Base-by-base conservation (phyloP, 2,329 filamentous ascomycete genomes). In the Dactylellina cionopaga region DNA sequence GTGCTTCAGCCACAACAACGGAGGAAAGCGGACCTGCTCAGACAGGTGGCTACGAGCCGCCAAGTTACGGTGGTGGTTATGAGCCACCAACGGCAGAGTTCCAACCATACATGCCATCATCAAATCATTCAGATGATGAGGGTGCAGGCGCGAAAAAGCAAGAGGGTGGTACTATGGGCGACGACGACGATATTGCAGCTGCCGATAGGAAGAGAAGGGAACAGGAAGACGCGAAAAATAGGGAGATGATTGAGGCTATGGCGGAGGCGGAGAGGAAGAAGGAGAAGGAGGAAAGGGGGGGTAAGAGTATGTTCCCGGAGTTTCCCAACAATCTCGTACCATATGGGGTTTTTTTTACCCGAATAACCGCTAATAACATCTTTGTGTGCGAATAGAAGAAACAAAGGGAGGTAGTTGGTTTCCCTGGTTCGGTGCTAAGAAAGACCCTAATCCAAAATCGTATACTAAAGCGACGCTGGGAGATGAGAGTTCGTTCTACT, bases 401-500 rank as follows among this genome's bases (percentile, higher is more conserved):
- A 31, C 25, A 22, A 51, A 43, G 29, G 33, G 24, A 17, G 55
- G 81, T 29, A 89, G 90, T 27, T 96, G 93, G 88, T 90, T 96
- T 65, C 86, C 87, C 54, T 97, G 93, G 92, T 96, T 96, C 74
- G 90, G 90, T 77, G 81, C 74, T 86, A 88, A 77, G 89, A 90
- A 79, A 86, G 90, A 76, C 80, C 84, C 81, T 2, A 82, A 81
- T n/a, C 81, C 80, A 25, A 87, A n/a, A 91, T 97, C 80, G 55
- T 74, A 2, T 49, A 68, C 51, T n/a, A 88, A 87, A 76, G 95
- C 96, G 74, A 99, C 99, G 78, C 86, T 99, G 6, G 96, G 94
- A 73, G 96, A 99, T 80, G 88, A 95, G 78, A 96, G 88, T 80
- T 92, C 89, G 46, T 97, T 99, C 80, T 90, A 94, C 76, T 99